Percentiles rank a stretch among this genome's conserved stretches.
phyloP scores from a whole-genome alignment of 1,139 yeast species.

The Yamadazyma diddensiae region DNA sequence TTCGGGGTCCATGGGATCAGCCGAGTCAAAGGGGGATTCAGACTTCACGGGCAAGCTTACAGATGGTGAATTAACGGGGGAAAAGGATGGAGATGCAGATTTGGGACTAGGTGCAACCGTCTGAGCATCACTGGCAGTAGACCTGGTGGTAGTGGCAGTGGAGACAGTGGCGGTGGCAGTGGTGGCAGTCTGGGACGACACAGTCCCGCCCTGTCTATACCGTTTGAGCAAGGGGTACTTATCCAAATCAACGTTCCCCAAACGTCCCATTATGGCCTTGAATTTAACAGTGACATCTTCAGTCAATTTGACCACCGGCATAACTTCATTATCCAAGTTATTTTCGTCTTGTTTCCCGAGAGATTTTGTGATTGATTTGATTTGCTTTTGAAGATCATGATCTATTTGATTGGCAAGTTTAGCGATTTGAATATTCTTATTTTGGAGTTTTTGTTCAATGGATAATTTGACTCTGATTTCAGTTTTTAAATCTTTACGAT shows the following conservation, averaged over 20 bases:
- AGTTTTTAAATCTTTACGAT: slow-evolving; percentile 39
- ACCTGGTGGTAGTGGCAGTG: too few relatives aligned
- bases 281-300: slow-evolving; percentile 14
- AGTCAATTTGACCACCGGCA: slow-evolving; percentile 14
- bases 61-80: too few relatives aligned
- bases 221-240: neutral
- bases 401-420: slow-evolving; percentile 23
- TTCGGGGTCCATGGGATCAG: slow-evolving; percentile 20
- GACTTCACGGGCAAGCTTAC: too few relatives aligned
- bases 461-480: slow-evolving; percentile 35
- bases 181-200: too few relatives aligned
- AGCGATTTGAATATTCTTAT: slow-evolving; percentile 32
- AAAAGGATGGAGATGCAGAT: too few relatives aligned
- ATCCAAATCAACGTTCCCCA: slow-evolving; percentile 4
- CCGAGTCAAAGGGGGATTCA: too few relatives aligned
- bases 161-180: too few relatives aligned
- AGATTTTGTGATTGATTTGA: slow-evolving; percentile 19
- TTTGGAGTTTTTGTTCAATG: slow-evolving; percentile 37
- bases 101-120: too few relatives aligned
- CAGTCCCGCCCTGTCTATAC: neutral
- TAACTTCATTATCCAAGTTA: slow-evolving; percentile 15
- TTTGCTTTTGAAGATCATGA: slow-evolving; percentile 18
- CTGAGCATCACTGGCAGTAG: too few relatives aligned
- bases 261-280: slow-evolving; percentile 9
- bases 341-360: slow-evolving; percentile 5